Conservation (phyloP, 768 basidiomycete species). For the Suillus brevipes region DNA sequence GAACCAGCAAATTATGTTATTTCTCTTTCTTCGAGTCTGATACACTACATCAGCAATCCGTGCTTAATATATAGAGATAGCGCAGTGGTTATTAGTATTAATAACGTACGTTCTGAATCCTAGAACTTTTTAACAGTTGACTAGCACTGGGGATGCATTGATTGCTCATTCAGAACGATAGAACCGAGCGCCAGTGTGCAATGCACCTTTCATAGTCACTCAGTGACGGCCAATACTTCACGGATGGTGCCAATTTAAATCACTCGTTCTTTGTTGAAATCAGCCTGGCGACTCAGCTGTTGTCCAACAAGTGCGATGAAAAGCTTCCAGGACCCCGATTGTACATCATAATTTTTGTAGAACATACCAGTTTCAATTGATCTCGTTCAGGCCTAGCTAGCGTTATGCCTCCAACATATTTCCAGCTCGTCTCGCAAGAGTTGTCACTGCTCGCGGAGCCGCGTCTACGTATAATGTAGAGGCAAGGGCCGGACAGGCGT, state of each 20-base stretch:
- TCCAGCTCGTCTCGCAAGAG: neutral
- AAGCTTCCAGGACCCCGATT: too few relatives aligned
- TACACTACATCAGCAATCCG: neutral
- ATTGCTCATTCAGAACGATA: too few relatives aligned
- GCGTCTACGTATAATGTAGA: neutral
- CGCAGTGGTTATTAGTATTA: neutral
- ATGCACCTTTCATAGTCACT: neutral
- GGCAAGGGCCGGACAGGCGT: neutral
- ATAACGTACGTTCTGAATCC: neutral
- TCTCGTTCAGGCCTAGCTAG: neutral
- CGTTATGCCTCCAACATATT: neutral
- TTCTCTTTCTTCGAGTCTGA: neutral
- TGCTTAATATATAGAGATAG: neutral
- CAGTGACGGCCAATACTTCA: neutral
- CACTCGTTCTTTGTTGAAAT: too few relatives aligned
- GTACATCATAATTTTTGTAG: too few relatives aligned
- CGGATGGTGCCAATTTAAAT: too few relatives aligned
- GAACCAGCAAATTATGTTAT: neutral
- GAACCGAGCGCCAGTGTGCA: neutral
- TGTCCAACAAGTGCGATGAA: too few relatives aligned
- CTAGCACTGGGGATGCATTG: neutral
- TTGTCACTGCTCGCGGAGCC: neutral
- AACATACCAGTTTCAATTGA: too few relatives aligned
- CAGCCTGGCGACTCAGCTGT: too few relatives aligned
- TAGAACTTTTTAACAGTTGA: neutral